Evolutionary conservation across 192 early-diverging fungal species (phyloP), one percentile per base, ranked within the genome.

Genomic region (Coemansia sp.): DNA sequence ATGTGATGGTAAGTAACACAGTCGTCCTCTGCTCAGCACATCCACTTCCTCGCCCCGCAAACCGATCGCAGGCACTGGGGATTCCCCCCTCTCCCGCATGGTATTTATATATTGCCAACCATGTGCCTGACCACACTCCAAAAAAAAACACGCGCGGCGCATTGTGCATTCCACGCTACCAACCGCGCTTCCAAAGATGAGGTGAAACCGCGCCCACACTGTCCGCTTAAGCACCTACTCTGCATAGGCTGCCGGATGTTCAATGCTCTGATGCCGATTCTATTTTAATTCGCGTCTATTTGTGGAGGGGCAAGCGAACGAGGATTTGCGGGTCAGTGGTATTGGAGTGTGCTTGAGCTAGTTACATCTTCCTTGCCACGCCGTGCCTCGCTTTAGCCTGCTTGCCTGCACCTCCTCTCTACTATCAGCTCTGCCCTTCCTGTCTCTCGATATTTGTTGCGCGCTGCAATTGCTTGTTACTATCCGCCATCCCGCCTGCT

Each of bases 1-100:
- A 33, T 26, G 59, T 57, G 38, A 62, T 58, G 63, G 63, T 66
- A 66, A 66, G 63, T 40, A 13, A 11, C n/a, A n/a, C 3, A 8
- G 17, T 23, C 40, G 19, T 23, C 19, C 40, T 42, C 18, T 19
- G 15, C 18, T n/a, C 19, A 19, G 40, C 40, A 5, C 8, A 19
- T 18, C n/a, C 14, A 13, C 11, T 43, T 43, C n/a, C 13, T 42
- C 31, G 15, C 31, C 15, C 42, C 25, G 42, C 42, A n/a, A n/a
- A n/a, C n/a, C n/a, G n/a, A n/a, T n/a, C n/a, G n/a, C n/a, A n/a
- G n/a, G n/a, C n/a, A n/a, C n/a, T n/a, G n/a, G n/a, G n/a, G n/a
- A n/a, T n/a, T 10, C 3, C 41, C 36, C 14, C 40, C 40, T 10
- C 40, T 17, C 31, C 52, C 52, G 23, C 35, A 26, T 38, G 26